Evolutionary conservation across 495 filamentous ascomycete species (phyloP).

Genomic region (Lepidopterella palustris): DNA sequence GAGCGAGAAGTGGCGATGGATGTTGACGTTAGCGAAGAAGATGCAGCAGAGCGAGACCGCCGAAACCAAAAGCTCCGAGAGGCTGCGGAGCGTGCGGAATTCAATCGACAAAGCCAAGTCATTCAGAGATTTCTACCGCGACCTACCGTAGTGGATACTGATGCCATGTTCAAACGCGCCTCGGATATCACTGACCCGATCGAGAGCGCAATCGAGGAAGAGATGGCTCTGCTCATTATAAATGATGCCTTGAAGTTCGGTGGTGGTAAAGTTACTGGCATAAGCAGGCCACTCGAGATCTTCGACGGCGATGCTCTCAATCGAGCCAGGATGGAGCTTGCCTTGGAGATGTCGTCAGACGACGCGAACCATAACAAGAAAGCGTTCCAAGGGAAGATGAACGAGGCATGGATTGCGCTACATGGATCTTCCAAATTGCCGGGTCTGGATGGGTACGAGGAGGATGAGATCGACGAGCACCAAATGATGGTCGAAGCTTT

Average conservation of each 20-base stretch:
- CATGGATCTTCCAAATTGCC: constrained; percentile 55
- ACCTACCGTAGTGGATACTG: constrained; percentile 64
- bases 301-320: constrained; percentile 67
- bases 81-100: constrained; percentile 67
- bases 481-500: constrained; percentile 57
- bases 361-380: constrained; percentile 51
- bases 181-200: constrained; percentile 48
- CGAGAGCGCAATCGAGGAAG: constrained; percentile 59
- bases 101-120: constrained; percentile 78
- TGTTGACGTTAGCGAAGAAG: constrained; percentile 62
- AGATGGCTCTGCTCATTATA: constrained; percentile 71
- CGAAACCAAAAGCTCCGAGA: constrained; percentile 61
- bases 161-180: constrained; percentile 57
- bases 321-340: constrained; percentile 68
- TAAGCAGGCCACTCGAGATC: constrained; percentile 51
- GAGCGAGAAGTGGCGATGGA: constrained; percentile 59
- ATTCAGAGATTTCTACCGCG: constrained; percentile 79
- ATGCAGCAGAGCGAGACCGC: constrained; percentile 75
- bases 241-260: constrained; percentile 73
- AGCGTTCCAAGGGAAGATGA: constrained; percentile 57
- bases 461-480: constrained; percentile 59
- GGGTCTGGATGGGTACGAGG: constrained; percentile 69
- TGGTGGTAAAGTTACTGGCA: constrained; percentile 56
- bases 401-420: constrained; percentile 59
- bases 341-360: constrained; percentile 57